Evolutionary conservation across 805 yeast genomes (phyloP).

Genomic region (Saccharomycopsis sp.): DNA sequence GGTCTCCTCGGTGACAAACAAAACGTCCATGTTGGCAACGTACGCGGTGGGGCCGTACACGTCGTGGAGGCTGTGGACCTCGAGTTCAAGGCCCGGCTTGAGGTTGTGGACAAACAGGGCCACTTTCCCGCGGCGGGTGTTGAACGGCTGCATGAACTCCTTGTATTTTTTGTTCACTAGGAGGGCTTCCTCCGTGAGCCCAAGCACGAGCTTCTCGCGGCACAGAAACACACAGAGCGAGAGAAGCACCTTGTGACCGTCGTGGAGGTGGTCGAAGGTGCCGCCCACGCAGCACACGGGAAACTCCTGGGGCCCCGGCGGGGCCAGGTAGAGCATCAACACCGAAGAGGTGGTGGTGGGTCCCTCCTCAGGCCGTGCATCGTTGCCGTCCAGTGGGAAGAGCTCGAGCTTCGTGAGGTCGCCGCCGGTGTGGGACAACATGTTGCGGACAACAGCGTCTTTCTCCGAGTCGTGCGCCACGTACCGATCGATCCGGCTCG

Average conservation of each 20-base stretch:
- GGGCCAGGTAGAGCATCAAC: no score
- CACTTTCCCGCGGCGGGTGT: slow-evolving; percentile 40
- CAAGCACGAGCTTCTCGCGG: slow-evolving; percentile 51
- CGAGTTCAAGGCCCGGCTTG: slow-evolving; percentile 38
- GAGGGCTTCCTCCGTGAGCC: slow-evolving; percentile 71
- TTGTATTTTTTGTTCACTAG: slow-evolving; percentile 67
- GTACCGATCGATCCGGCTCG: no score
- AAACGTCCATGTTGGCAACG: slow-evolving; percentile 61
- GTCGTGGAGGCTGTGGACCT: slow-evolving; percentile 62
- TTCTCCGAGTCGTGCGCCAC: no score
- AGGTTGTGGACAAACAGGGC: slow-evolving; percentile 39
- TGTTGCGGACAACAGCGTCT: no score
- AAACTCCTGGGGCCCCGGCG: neutral
- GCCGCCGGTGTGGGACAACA: no score
- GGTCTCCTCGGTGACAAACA: slow-evolving; percentile 78
- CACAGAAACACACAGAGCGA: slow-evolving; percentile 64
- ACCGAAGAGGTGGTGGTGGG: no score
- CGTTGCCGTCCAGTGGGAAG: no score
- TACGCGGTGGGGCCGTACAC: slow-evolving; percentile 91
- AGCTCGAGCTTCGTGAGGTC: no score
- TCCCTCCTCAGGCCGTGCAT: no score
- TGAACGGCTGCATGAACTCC: slow-evolving; percentile 53
- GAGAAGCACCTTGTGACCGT: slow-evolving; percentile 83
- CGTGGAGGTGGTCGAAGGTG: slow-evolving; percentile 93
- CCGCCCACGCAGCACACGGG: slow-evolving; percentile 73